Base-by-base conservation (phyloP, 192 early-diverging fungal genomes). In the Umbelopsis sp. region DNA sequence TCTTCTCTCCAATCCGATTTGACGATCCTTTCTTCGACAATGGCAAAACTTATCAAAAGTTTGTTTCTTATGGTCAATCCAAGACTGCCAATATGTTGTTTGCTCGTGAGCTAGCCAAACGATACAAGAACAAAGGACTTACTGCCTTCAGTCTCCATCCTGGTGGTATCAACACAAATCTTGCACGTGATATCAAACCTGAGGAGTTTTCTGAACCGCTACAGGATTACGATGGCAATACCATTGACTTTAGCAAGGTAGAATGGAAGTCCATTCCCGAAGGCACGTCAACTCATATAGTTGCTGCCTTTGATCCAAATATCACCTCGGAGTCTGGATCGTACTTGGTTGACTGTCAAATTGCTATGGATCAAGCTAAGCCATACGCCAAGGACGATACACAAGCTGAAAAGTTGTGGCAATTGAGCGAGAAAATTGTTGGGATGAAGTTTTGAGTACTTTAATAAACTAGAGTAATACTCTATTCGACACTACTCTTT, bases 31-130 rank as follows among this genome's bases (percentile, higher is more conserved):
- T 17, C 12, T 41, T 66, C 38, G 22, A 66, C 20, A 45, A 73
- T 36, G 72, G 72, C 8, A 43, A 51, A 26, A 1, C 14, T 11
- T 73, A 69, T 44, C 20, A 45, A 8, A 52, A n/a, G n/a, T n/a
- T n/a, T n/a, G n/a, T n/a, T n/a, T n/a, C n/a, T n/a, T 71, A 71
- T 41, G n/a, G 25, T 38, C 70, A 71, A 31, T 62, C 53, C 3
- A 71, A 71, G 36, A 20, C 52, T n/a, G 53, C 70, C 17, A 71
- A 71, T 45, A 41, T 59, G 12, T 25, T 71, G 52, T 59, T 49
- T 25, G 16, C 69, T 2, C 24, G 52, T 26, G 16, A 70, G 24
- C 26, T 70, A 17, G 22, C 21, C 26, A 29, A 45, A 32, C 29
- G 32, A 6, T 53, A 36, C 11, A 22, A 31, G 9, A 26, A 3